phyloP scores from a whole-genome alignment of 192 early-diverging fungal species.

The Phlyctochytrium planicorne region DNA sequence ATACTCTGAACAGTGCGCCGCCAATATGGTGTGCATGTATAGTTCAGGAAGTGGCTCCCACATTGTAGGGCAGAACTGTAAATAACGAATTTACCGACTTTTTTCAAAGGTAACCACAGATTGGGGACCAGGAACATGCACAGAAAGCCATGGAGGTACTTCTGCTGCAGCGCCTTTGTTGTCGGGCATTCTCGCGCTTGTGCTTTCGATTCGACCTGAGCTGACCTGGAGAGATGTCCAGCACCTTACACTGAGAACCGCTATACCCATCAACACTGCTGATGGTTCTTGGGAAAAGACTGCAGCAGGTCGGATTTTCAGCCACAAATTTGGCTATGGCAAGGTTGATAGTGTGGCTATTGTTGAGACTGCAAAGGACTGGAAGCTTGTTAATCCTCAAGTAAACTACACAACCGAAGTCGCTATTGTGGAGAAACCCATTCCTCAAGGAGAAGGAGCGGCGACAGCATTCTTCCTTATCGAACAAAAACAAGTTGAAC shows the following conservation, averaged over 20 bases:
- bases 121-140: slow-evolving; percentile 67
- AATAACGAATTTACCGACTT: not conserved
- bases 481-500: slow-evolving; percentile 7
- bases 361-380: slow-evolving; percentile 74
- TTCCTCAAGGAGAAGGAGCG: slow-evolving; percentile 45
- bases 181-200: slow-evolving; percentile 86
- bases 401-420: slow-evolving; percentile 46
- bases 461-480: not conserved
- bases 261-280: slow-evolving; percentile 64
- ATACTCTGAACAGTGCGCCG: slow-evolving; percentile 87
- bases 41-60: slow-evolving; percentile 66
- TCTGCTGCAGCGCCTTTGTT: slow-evolving; percentile 94
- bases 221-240: slow-evolving; percentile 94
- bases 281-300: slow-evolving; percentile 76
- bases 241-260: slow-evolving; percentile 76
- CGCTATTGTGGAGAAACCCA: slow-evolving; percentile 45
- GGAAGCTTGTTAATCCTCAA: slow-evolving; percentile 65
- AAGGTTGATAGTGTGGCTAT: slow-evolving; percentile 80
- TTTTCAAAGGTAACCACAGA: slow-evolving; percentile 74
- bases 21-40: slow-evolving; percentile 86
- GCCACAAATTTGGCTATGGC: slow-evolving; percentile 94
- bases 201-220: slow-evolving; percentile 75
- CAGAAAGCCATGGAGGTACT: slow-evolving; percentile 83
- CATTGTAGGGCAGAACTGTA: slow-evolving; percentile 87
- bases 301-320: slow-evolving; percentile 72